phyloP scores from a whole-genome alignment of 768 basidiomycete species.

The Collybia sordida region DNA sequence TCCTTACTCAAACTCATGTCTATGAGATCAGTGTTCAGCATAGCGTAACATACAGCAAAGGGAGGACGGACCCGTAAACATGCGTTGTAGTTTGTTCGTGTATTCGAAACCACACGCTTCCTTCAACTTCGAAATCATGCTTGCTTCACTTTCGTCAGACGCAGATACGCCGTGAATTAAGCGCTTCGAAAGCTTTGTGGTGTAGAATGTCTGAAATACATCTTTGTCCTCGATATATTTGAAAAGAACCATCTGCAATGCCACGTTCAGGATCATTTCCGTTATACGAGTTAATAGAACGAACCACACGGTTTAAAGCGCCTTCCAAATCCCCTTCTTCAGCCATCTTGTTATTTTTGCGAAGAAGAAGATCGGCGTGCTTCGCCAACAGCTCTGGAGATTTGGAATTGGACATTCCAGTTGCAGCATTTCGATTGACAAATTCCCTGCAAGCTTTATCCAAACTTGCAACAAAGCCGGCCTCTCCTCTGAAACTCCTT shows the following conservation, averaged over 20 bases:
- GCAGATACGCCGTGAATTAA: conserved; percentile 89
- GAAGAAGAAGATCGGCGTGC: conserved; percentile 84
- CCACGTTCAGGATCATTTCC: conserved; percentile 24
- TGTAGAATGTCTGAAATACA: conserved; percentile 98
- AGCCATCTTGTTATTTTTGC: conserved; percentile 94
- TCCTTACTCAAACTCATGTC: conserved; percentile 97
- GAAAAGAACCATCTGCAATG: conserved; percentile 88
- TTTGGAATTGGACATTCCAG: conserved; percentile 80
- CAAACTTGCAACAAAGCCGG: conserved; percentile 89
- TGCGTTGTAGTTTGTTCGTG: conserved; percentile 92
- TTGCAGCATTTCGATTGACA: conserved; percentile 91
- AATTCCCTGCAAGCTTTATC: conserved; percentile 96
- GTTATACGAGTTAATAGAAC: conserved; percentile 33
- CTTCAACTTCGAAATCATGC: conserved; percentile 98
- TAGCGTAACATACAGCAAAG: neutral
- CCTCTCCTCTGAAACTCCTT: conserved; percentile 88
- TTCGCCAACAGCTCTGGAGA: conserved; percentile 93
- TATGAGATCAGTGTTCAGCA: conserved; percentile 23
- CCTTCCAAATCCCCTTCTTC: conserved; percentile 91
- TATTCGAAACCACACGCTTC: conserved; percentile 97
- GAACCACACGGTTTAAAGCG: conserved; percentile 85
- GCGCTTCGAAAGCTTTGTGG: conserved; percentile 89
- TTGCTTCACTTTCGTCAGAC: conserved; percentile 94
- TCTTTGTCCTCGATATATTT: conserved; percentile 99
- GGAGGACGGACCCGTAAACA: conserved; percentile 82